These are phyloP conservation scores for Fusarium drepaniforme DNA, from an alignment of 2,329 filamentous ascomycete species.

Conservation along the genomic window DNA sequence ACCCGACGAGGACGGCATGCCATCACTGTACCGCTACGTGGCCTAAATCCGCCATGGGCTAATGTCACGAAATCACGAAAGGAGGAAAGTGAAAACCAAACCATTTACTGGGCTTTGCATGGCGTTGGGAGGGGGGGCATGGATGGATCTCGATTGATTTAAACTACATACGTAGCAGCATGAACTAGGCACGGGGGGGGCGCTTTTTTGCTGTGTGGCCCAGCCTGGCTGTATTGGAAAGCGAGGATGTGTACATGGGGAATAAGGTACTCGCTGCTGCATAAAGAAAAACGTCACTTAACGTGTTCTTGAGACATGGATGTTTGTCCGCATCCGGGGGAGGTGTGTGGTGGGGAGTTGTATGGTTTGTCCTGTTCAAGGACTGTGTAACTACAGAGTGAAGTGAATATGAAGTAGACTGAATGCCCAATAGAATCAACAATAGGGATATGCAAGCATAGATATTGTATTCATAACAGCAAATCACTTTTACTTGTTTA, in stretches of 20 bases:
- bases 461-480: neutral
- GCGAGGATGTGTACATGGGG: slow-evolving; percentile 3
- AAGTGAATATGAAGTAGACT: neutral
- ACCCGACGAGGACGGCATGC: slow-evolving; percentile 71
- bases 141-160: slow-evolving; percentile 31
- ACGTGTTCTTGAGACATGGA: neutral
- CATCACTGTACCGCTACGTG: slow-evolving; percentile 77
- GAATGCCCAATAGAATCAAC: neutral
- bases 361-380: neutral
- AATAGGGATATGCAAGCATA: neutral
- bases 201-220: slow-evolving; percentile 9
- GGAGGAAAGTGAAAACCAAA: slow-evolving; percentile 13
- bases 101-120: slow-evolving; percentile 29
- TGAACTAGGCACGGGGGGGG: slow-evolving; percentile 14
- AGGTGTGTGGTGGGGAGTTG: neutral
- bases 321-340: neutral
- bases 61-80: slow-evolving; percentile 42
- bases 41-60: slow-evolving; percentile 60
- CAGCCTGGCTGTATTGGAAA: slow-evolving; percentile 35
- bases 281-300: neutral
- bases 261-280: neutral
- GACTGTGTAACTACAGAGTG: neutral
- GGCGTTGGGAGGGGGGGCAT: slow-evolving; percentile 38
- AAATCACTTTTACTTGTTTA: neutral
- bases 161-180: slow-evolving; percentile 8